Evolutionary conservation across 176 grass and related monocot species (phyloP), one percentile per base, ranked within the genome.

Genomic region (Pontederia crassipes): DNA sequence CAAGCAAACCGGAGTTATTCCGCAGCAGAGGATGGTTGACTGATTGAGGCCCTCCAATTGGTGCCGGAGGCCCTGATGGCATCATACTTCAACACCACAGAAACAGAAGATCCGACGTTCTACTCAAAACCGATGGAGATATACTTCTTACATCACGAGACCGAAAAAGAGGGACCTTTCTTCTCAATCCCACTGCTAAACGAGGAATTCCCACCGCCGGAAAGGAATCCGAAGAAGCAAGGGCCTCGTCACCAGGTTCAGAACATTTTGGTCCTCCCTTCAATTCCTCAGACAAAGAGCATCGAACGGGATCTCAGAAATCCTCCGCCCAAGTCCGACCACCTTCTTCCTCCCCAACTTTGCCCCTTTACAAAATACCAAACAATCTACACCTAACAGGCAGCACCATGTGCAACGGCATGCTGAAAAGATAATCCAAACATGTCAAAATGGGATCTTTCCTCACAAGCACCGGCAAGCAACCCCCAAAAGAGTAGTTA

Each of bases 1-100:
- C 76, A 24, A 91, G 77, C 76, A 97, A 55, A 66, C 75, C 72
- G 9, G 94, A 89, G 72, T 56, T 92, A 3, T 84, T 67, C 60
- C 84, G 79, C 3, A 92, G 82, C 59, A 98, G 79, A 15, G 88
- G 89, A 10, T 84, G 73, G 12, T 75, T 74, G 18, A 86, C 75
- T 11, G 82, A 84, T 52, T 86, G 87, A 59, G 83, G 66, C 0
- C 83, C 76, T 7, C 88, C 86, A 66, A 98, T 87, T 45, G 88
- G 82, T 74, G 85, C 86, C 2, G 84, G 77, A 11, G 72, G 75
- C 26, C 91, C 83, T 11, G 94, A 89, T 8, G 94, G 77, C 58
- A 98, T 55, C 94, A 98, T 93, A 69, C 64, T 79, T 78, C 28
- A 24, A 75, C 50, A 57, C 58, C 55, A 72, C 58, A 69, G 53